Evolutionary conservation across 2,329 filamentous ascomycete species (phyloP).

Genomic region (Tetracladium maxilliforme): DNA sequence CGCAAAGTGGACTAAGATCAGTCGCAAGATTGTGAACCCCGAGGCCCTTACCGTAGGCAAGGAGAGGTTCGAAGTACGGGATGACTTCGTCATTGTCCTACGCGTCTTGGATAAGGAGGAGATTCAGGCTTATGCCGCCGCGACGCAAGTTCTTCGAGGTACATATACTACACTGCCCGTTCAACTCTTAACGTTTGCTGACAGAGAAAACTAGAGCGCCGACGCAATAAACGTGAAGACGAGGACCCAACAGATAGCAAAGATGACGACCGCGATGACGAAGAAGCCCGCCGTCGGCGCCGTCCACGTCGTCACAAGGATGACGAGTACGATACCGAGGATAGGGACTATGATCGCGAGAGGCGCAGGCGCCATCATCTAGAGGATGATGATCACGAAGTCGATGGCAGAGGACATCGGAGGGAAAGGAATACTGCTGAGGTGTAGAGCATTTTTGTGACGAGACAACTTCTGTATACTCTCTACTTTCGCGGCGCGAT

Average conservation of each 20-base stretch:
- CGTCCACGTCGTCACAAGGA: constrained; percentile 13
- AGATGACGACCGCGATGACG: too few relatives aligned
- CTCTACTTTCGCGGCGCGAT: too few relatives aligned
- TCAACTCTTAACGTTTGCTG: constrained; percentile 3
- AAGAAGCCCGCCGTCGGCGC: constrained; percentile 12
- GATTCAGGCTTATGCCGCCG: constrained; percentile 73
- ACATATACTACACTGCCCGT: constrained; percentile 14
- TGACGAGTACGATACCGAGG: background rate
- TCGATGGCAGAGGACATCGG: too few relatives aligned
- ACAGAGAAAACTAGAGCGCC: constrained; percentile 15
- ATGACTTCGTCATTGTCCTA: constrained; percentile 87
- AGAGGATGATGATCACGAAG: too few relatives aligned
- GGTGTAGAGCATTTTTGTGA: too few relatives aligned
- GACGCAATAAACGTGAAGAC: constrained; percentile 2
- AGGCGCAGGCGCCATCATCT: too few relatives aligned
- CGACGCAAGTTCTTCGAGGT: constrained; percentile 73
- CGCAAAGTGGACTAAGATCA: constrained; percentile 89
- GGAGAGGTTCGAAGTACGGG: constrained; percentile 81
- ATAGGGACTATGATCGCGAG: too few relatives aligned
- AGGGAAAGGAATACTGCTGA: too few relatives aligned
- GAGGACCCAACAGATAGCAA: too few relatives aligned
- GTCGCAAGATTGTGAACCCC: constrained; percentile 75
- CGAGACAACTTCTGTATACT: too few relatives aligned
- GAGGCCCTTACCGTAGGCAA: constrained; percentile 76
- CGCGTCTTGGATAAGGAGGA: constrained; percentile 78